A percentile compares a stretch with the other conserved stretches of the same genome.
phyloP scores from a whole-genome alignment of 108 stramenopile species.

The Pseudonitzschia pungens region DNA sequence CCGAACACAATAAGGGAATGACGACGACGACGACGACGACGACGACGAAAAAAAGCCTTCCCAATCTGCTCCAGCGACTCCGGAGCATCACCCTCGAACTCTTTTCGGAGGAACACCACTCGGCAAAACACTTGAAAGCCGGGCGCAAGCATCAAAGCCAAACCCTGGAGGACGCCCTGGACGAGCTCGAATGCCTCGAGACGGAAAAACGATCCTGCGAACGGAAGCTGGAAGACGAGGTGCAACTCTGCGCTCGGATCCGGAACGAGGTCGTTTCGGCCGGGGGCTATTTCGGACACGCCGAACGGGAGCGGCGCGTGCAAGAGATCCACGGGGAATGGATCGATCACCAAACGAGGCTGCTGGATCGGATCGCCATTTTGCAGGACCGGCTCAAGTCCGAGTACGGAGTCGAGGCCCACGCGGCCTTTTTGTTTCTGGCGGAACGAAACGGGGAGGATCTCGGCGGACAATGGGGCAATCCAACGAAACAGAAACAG shows the following conservation, averaged over 20 bases:
- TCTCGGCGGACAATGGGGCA: not conserved
- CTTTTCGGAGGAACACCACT: not conserved
- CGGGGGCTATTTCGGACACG: no score
- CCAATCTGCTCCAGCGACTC: not conserved
- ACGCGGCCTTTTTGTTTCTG: not conserved
- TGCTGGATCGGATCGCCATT: constrained; percentile 11
- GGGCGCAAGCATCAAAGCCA: not conserved
- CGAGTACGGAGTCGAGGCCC: not conserved
- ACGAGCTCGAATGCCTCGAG: constrained; percentile 5
- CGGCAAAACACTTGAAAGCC: no score
- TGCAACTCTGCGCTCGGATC: no score
- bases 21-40: not conserved
- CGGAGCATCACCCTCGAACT: not conserved
- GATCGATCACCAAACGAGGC: constrained; percentile 8
- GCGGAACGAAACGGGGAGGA: not conserved
- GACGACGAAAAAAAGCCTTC: not conserved
- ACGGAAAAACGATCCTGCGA: constrained; percentile 14
- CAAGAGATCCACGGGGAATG: not conserved
- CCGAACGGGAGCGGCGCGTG: no score
- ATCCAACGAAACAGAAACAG: not conserved
- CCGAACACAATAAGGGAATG: no score
- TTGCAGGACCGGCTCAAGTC: constrained; percentile 7
- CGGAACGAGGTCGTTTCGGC: no score
- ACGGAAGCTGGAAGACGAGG: not conserved
- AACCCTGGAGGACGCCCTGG: constrained; percentile 4